Evolutionary conservation across 345 rosid species (phyloP).

Genomic region (Populus ilicifolia): DNA sequence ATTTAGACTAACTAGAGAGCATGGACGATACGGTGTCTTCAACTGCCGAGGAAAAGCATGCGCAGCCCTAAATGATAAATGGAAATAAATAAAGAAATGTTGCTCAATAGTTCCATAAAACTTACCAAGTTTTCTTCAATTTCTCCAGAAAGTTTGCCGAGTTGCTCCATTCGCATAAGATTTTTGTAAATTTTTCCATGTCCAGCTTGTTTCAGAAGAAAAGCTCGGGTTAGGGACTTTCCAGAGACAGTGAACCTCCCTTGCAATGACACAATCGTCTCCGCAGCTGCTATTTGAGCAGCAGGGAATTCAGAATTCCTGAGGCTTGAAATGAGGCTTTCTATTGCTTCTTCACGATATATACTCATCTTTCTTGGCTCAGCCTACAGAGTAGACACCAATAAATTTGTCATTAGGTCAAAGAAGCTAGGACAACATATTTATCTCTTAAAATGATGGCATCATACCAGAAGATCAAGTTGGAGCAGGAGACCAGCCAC

Average conservation of each 20-base stretch:
- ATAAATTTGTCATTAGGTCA: conserved; percentile 1
- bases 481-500: conserved; percentile 63
- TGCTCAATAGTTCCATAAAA: background rate
- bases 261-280: conserved; percentile 46
- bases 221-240: conserved; percentile 44
- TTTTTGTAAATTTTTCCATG: conserved; percentile 39
- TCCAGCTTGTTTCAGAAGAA: conserved; percentile 60
- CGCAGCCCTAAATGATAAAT: background rate
- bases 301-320: conserved; percentile 45
- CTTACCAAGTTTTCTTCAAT: conserved; percentile 48
- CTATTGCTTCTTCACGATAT: conserved; percentile 72
- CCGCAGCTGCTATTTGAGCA: conserved; percentile 56
- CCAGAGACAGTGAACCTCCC: conserved; percentile 65
- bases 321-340: conserved; percentile 55
- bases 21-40: background rate
- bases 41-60: background rate
- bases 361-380: conserved; percentile 77
- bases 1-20: background rate
- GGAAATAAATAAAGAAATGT: background rate
- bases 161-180: conserved; percentile 42
- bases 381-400: conserved; percentile 33
- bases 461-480: conserved; percentile 63
- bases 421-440: background rate
- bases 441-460: conserved; percentile 12
- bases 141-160: conserved; percentile 30